phyloP scores from a whole-genome alignment of 139 green algal genomes.

The Zygnema circumcarinatum region DNA sequence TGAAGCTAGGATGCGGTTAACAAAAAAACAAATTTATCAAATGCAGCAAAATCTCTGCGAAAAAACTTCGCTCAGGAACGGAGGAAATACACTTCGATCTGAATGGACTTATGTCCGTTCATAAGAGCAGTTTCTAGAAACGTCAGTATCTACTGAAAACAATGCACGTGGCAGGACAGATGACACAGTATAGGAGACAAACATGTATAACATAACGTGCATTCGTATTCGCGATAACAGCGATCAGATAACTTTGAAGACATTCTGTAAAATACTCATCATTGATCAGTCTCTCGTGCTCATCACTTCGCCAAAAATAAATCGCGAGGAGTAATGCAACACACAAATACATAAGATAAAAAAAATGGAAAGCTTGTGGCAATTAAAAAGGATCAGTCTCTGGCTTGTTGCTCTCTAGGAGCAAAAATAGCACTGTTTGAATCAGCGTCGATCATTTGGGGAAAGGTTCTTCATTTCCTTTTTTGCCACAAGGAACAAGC shows the following conservation, averaged over 20 bases:
- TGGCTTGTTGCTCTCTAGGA: background rate
- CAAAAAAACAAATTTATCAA: background rate
- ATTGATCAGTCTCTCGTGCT: background rate
- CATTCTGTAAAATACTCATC: background rate
- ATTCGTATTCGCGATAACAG: background rate
- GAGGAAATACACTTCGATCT: background rate
- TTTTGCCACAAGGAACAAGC: too few species aligned
- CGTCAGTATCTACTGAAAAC: background rate
- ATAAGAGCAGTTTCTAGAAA: background rate
- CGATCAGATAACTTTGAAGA: background rate
- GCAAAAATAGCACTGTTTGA: conserved; percentile 46
- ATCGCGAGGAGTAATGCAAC: background rate
- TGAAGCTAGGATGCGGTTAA: background rate
- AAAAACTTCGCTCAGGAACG: too few species aligned
- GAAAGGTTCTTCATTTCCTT: conserved; percentile 65
- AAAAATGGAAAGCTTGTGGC: background rate
- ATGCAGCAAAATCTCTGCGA: too few species aligned
- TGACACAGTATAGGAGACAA: too few species aligned
- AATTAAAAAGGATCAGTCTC: conserved; percentile 23
- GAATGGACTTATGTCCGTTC: background rate
- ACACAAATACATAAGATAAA: background rate
- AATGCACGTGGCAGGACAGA: too few species aligned
- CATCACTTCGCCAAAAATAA: background rate
- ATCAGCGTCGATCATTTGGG: conserved; percentile 67
- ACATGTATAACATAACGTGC: background rate